These are phyloP conservation scores for Furcasterigmium furcatum DNA, from an alignment of 2,329 filamentous ascomycete species.

Conservation along the genomic window DNA sequence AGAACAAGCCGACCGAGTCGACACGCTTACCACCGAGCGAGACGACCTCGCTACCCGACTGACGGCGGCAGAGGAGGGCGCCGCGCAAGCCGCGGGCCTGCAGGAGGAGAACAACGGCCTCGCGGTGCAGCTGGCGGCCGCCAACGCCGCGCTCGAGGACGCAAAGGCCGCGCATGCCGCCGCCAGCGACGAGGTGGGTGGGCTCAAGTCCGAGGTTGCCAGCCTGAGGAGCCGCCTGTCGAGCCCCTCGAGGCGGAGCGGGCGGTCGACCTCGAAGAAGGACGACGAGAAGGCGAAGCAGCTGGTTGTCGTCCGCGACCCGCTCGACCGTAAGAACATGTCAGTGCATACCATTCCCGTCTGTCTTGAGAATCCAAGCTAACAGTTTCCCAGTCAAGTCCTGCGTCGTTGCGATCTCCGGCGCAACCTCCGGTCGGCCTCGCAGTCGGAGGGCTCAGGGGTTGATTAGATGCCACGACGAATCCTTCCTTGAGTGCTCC, in stretches of 20 bases:
- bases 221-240: constrained; percentile 8
- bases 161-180: constrained; percentile 9
- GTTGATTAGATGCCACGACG: background rate
- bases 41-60: constrained; percentile 7
- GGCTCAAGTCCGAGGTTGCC: constrained; percentile 9
- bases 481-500: no score
- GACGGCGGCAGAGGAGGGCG: constrained; percentile 5
- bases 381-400: constrained; percentile 7
- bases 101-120: constrained; percentile 9
- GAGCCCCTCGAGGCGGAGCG: constrained; percentile 9
- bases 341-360: constrained; percentile 1
- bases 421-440: constrained; percentile 1
- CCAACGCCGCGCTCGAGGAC: constrained; percentile 10
- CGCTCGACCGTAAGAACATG: constrained; percentile 12
- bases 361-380: background rate
- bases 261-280: constrained; percentile 8
- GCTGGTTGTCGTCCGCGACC: constrained; percentile 12
- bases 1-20: constrained; percentile 6
- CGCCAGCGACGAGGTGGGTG: constrained; percentile 7
- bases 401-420: constrained; percentile 11
- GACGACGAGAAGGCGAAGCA: constrained; percentile 12
- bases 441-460: constrained; percentile 2
- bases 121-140: constrained; percentile 7
- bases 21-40: constrained; percentile 9
- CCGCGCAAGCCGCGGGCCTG: constrained; percentile 6